Conservation (phyloP, 305 asterid genomes). For the Fraxinus latifolia region DNA sequence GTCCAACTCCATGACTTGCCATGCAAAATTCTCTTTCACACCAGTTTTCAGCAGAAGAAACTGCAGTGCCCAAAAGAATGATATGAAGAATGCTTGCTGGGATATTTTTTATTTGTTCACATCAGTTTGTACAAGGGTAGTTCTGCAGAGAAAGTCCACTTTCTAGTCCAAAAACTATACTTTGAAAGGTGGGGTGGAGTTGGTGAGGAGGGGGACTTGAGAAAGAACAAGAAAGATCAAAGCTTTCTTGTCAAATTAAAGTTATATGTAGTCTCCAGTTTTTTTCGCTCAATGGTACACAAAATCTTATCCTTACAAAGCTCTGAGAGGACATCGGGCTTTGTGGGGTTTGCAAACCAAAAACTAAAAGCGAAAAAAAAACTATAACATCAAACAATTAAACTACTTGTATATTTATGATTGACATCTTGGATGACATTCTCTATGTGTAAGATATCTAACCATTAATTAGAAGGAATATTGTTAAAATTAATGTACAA, state of each 20-base stretch:
- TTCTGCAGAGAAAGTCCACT: constrained; percentile 27
- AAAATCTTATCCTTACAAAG: constrained; percentile 42
- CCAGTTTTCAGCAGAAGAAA: constrained; percentile 28
- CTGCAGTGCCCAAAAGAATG: background rate
- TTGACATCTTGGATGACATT: too few species aligned
- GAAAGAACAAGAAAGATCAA: constrained; percentile 33
- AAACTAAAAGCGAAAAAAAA: constrained; percentile 18
- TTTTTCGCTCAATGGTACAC: background rate
- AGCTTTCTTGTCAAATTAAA: constrained; percentile 41
- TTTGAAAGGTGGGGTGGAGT: constrained; percentile 3
- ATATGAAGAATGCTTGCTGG: background rate
- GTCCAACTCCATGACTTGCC: constrained; percentile 68
- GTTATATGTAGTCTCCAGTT: constrained; percentile 33
- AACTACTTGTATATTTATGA: too few species aligned
- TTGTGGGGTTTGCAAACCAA: constrained; percentile 39
- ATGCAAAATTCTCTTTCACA: constrained; percentile 51
- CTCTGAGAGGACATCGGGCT: constrained; percentile 31
- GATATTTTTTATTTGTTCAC: constrained; percentile 10
- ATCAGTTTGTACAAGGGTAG: constrained; percentile 24
- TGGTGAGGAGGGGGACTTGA: background rate
- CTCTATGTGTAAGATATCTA: too few species aligned
- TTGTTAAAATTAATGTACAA: too few species aligned
- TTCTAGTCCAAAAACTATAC: constrained; percentile 23
- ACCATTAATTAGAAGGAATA: too few species aligned
- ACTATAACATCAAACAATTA: background rate